Percentiles rank a stretch among this genome's conserved stretches.
phyloP scores from a whole-genome alignment of 2,329 filamentous ascomycete genomes.

The Bipolaris cookei region DNA sequence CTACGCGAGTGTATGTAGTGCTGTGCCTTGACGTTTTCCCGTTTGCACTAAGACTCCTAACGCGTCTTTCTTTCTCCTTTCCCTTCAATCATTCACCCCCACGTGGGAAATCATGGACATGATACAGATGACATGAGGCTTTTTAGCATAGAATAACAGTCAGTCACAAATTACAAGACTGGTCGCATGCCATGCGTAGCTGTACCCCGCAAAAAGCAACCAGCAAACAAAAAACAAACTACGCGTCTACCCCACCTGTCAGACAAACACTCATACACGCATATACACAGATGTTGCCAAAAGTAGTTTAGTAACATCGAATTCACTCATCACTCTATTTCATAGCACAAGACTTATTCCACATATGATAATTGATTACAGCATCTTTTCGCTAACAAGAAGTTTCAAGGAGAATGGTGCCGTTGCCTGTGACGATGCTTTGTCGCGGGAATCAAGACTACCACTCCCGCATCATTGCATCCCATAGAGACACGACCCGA shows the following conservation, averaged over 20 bases:
- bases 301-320: not conserved
- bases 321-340: not conserved
- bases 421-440: slow-evolving; percentile 23
- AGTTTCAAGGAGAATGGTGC: slow-evolving; percentile 34
- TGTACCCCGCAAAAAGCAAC: not conserved
- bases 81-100: too few relatives aligned
- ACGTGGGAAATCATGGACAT: too few relatives aligned
- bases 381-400: slow-evolving; percentile 48
- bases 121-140: too few relatives aligned
- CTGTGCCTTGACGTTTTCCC: too few relatives aligned
- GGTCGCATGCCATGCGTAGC: too few relatives aligned
- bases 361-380: slow-evolving; percentile 33
- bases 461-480: slow-evolving; percentile 18
- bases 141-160: too few relatives aligned
- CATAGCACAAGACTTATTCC: not conserved
- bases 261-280: not conserved
- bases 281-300: not conserved
- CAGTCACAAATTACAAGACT: too few relatives aligned
- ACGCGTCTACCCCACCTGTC: not conserved
- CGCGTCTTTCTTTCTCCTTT: too few relatives aligned
- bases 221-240: not conserved
- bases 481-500: slow-evolving; percentile 23
- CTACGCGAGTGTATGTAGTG: too few relatives aligned
- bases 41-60: too few relatives aligned
- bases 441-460: slow-evolving; percentile 23